Evolutionary conservation across 2,329 filamentous ascomycete genomes (phyloP), one percentile per base, ranked within the genome.

Genomic region (Phoma sp.): DNA sequence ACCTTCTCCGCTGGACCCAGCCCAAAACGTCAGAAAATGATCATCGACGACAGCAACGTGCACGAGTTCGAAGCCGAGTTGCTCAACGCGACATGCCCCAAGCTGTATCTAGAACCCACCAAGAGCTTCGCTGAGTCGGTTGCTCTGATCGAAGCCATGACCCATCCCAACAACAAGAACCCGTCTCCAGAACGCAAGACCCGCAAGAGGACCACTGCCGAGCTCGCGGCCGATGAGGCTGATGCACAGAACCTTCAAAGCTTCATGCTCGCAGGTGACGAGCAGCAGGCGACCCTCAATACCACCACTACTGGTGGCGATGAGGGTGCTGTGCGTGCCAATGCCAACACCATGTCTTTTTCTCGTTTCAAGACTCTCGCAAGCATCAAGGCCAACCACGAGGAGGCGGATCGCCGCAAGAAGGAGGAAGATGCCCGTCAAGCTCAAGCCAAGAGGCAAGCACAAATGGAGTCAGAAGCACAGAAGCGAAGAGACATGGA

Each of bases 151-250:
- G 86, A 91, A 25, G 80, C 83, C 15, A 80, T 93, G 63, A 82
- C 85, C 17, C 90, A 96, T 72, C 89, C 92, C 6, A 86, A 92
- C 50, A 91, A 97, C 73, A 84, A 86, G 25, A 85, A 89, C 42
- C 81, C 86, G 36, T 88, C 92, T 9, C 93, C 95, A 0, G 84
- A 89, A 56, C 92, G 92, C 3, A 97, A 96, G 81, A 88, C 88
- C 7, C 84, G 95, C 52, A 98, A 99, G 81, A 87, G 93, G 58
- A 99, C 95, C 0, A 88, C 96, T 15, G 95, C 95, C 7, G 93
- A 99, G 72, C 86, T 98, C 79, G 95, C 92, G 7, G 93, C 93
- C 7, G 95, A 99, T 69, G 93, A 99, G 76, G 93, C 95, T 1
- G 83, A 92, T 55, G 92, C 92, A 0, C 93, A 93, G 18, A 91